These are phyloP conservation scores for Phytophthora hibernalis DNA, from an alignment of 352 stramenopile genomes.

Conservation along the genomic window DNA sequence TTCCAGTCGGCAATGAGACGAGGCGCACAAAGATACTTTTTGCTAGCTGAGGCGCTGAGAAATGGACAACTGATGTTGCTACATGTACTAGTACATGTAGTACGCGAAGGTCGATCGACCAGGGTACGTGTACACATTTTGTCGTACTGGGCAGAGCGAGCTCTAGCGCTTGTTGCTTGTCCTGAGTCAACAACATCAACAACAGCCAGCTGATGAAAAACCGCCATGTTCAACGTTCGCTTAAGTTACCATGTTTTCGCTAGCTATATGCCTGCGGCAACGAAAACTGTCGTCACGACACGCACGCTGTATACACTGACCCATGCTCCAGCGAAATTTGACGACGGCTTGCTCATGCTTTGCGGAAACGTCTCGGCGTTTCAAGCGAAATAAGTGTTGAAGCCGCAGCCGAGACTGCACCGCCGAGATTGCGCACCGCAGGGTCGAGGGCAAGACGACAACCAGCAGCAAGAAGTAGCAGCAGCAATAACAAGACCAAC, in stretches of 20 bases:
- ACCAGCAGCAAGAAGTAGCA: neutral
- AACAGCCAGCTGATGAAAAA: no score
- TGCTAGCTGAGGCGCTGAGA: neutral
- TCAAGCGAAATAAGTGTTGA: slow-evolving; percentile 17
- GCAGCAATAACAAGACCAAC: neutral
- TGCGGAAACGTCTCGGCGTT: slow-evolving; percentile 21
- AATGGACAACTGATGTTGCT: no score
- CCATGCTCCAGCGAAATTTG: no score
- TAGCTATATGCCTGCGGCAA: neutral
- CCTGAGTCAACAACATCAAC: neutral
- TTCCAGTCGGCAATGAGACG: neutral
- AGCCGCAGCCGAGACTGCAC: neutral
- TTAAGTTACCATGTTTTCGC: no score
- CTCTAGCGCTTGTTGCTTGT: no score
- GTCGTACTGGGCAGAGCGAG: no score
- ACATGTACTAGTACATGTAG: no score
- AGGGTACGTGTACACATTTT: no score
- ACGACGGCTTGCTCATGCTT: neutral
- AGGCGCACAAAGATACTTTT: neutral
- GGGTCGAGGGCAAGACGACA: neutral
- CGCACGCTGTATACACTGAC: neutral
- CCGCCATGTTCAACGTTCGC: neutral
- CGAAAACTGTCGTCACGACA: slow-evolving; percentile 10
- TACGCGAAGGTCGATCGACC: no score
- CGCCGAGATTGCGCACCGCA: no score